These are phyloP conservation scores for Delonix regia DNA, from an alignment of 306 rosid genomes.

Conservation along the genomic window DNA sequence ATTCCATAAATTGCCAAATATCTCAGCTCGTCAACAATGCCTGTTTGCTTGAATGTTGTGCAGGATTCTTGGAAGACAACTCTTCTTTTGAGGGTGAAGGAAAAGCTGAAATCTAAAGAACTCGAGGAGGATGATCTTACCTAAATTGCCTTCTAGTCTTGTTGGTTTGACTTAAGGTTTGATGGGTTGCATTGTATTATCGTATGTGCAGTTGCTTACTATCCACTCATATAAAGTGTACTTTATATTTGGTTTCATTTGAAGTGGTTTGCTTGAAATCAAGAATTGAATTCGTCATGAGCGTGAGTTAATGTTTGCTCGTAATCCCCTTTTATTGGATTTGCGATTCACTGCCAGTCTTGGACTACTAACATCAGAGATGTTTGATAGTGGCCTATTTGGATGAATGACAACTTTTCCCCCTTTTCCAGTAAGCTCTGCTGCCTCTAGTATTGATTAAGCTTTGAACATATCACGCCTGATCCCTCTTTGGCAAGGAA, in stretches of 20 bases:
- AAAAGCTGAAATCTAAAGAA: constrained; percentile 94
- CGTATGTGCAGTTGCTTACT: constrained; percentile 37
- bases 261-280: constrained; percentile 28
- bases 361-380: neutral
- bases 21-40: constrained; percentile 1
- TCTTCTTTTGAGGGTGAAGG: constrained; percentile 95
- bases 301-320: constrained; percentile 2
- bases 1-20: neutral
- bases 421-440: too few species aligned
- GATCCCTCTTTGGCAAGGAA: neutral
- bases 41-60: constrained; percentile 24
- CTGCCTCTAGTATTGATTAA: neutral
- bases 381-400: neutral
- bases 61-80: constrained; percentile 98
- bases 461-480: too few species aligned
- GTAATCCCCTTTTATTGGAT: constrained; percentile 23
- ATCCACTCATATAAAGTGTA: constrained; percentile 38
- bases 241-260: constrained; percentile 46
- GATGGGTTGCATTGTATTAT: constrained; percentile 45
- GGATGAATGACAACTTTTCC: neutral
- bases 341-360: neutral
- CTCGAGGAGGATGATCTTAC: constrained; percentile 98
- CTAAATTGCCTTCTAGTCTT: constrained; percentile 39
- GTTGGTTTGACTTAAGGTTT: constrained; percentile 34
- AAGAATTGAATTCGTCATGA: constrained; percentile 33